Evolutionary conservation across 495 filamentous ascomycete species (phyloP), one percentile per base, ranked within the genome.

Genomic region (Podospora pseudoanserina): DNA sequence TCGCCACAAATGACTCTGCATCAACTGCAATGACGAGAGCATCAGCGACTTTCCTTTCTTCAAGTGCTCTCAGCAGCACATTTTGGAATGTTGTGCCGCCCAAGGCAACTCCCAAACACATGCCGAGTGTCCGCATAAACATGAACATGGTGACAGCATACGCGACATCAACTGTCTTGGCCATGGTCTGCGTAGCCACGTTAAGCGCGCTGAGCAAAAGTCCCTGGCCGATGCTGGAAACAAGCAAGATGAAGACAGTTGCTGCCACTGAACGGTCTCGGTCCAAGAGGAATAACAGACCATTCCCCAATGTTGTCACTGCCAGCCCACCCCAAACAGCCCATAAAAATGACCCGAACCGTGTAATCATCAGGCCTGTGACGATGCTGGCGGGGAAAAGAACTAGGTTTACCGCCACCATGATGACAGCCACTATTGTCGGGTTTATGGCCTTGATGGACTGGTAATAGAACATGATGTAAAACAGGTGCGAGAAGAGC

Each of bases 391-490:
- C 72, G 1, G 82, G 80, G 0, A 83, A 77, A 7, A 86, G 76
- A 15, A 84, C 81, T 27, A 85, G 78, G 18, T 80, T 84, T 32
- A 75, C 74, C 0, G 86, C 83, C 58, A 90, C 78, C 16, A 88
- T 71, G 3, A 83, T 78, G 5, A 89, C 72, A 7, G 90, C 89
- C 0, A 87, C 77, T 16, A 88, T 71, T 54, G 87, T 85, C 0
- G 86, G 78, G 1, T 80, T 77, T 66, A 85, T 80, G 34, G 79
- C 83, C 71, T 89, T 87, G 44, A 90, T 84, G 11, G 85, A 85
- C 70, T 87, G 80, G 65, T 87, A 89, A 77, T 91, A 92, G 2
- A 92, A 76, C 0, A 89, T 83, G 44, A 90, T 71, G 64, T 88
- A 91, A 71, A 91, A 91, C 0, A 93, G 73, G 23, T 58, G 56